These are phyloP conservation scores for Gilbertella persicaria DNA, from an alignment of 371 early-diverging fungal genomes.

Conservation along the genomic window DNA sequence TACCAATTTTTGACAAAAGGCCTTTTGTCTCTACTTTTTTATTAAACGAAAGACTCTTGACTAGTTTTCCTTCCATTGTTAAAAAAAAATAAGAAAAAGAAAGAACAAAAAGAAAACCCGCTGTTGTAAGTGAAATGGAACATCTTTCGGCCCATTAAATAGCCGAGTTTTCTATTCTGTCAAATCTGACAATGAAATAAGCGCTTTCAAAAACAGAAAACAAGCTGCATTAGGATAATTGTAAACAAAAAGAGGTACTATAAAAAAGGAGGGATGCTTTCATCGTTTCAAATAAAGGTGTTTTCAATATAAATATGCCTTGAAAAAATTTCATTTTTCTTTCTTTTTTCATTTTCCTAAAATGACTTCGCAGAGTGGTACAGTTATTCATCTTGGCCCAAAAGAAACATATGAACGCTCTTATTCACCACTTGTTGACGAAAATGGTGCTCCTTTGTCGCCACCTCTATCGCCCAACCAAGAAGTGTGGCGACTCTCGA, in stretches of 20 bases:
- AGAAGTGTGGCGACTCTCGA: not conserved
- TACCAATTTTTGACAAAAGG: constrained; percentile 5
- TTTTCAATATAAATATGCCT: not conserved
- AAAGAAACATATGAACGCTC: not conserved
- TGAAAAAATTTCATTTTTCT: not conserved
- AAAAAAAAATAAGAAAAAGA: not conserved
- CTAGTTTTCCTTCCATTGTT: constrained; percentile 3
- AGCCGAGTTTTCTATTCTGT: too few species aligned
- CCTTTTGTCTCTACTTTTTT: constrained; percentile 1
- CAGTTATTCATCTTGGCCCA: not conserved
- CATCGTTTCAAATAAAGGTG: too few species aligned
- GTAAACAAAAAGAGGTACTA: not conserved
- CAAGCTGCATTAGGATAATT: not conserved
- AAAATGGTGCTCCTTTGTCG: not conserved
- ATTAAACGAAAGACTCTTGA: constrained; percentile 5
- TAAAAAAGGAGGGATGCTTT: not conserved
- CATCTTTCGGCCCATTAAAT: too few species aligned
- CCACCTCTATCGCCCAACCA: not conserved
- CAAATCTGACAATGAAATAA: not conserved
- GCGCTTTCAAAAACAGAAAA: not conserved
- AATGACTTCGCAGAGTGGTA: too few species aligned
- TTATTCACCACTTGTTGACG: not conserved
- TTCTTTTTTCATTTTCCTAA: not conserved
- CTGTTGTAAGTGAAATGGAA: too few species aligned
- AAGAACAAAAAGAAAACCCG: constrained; percentile 6